Evolutionary conservation across 768 basidiomycete genomes (phyloP), one percentile per base, ranked within the genome.

Genomic region (Tricholoma furcatifolium): DNA sequence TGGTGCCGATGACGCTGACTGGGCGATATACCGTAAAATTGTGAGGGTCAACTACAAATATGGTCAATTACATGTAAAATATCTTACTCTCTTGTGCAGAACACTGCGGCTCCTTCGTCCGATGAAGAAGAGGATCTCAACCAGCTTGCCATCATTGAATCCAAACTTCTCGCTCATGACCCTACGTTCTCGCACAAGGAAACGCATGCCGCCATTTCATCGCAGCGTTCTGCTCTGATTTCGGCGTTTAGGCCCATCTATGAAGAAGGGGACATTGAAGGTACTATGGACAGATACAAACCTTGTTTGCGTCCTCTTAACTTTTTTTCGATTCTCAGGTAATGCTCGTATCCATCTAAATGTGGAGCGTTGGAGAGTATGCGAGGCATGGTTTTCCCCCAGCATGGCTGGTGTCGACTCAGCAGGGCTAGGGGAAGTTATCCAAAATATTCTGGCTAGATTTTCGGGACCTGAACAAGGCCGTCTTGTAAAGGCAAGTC

Each of bases 11-110:
- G 95, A 98, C 64, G 93, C 89, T 6, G 96, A 98, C 65, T 98
- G 96, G 95, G 87, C 88, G 0, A 93, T 98, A 53, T 98, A 98
- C 65, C 91, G 96, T 58, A 94, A 98, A 71, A 94, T 99, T 54
- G 95, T 95, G 65, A 57, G 82, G 7, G 7, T 27, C 7, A 3
- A 27, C 27, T 67, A 9, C 3, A 6, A 24, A 39, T 43, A 10
- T 17, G n/a, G 31, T 12, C 6, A 3, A 14, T 23, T 46, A 6
- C n/a, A 21, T 9, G 10, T 17, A 11, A 9, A n/a, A 35, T 30
- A 34, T 6, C 15, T 8, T 27, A 36, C 35, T 9, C 21, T 21
- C n/a, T 42, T 39, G 21, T 32, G 4, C 23, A 91, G 89, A 91
- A 91, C 63, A 82, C 78, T 4, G 77, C 84, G 4, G 79, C 81